Evolutionary conservation across 2,329 filamentous ascomycete genomes (phyloP).

Genomic region (Capronia coronata): DNA sequence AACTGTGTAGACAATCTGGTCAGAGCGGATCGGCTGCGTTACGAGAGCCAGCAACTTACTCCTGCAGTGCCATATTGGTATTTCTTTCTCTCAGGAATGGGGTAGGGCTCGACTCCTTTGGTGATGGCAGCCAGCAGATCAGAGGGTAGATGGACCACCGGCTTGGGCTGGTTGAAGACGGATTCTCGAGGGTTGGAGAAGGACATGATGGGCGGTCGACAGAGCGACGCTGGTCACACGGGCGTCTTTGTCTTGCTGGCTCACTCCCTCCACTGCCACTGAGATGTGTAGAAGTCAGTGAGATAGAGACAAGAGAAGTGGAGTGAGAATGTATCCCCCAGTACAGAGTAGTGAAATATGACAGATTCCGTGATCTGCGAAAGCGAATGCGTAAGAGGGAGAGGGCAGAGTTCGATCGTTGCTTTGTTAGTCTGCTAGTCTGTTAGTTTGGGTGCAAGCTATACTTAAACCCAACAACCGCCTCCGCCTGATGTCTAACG

Average conservation of each 20-base stretch:
- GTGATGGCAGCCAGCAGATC: conserved; percentile 41
- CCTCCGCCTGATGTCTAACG: too few species aligned
- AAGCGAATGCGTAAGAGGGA: neutral
- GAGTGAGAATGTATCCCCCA: neutral
- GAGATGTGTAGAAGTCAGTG: neutral
- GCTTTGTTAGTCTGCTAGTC: neutral
- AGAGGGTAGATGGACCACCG: conserved; percentile 25
- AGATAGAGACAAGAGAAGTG: neutral
- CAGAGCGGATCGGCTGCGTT: conserved; percentile 16
- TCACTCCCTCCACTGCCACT: neutral
- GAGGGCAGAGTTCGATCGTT: neutral
- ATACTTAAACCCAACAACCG: too few species aligned
- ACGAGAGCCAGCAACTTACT: conserved; percentile 40
- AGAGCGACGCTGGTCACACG: neutral
- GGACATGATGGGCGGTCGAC: conserved; percentile 12
- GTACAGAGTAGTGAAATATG: neutral
- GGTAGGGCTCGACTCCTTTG: conserved; percentile 44
- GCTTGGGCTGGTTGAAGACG: conserved; percentile 28
- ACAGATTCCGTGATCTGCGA: neutral
- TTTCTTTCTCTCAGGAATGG: conserved; percentile 44
- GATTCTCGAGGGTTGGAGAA: conserved; percentile 22
- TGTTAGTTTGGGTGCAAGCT: neutral
- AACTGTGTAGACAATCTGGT: conserved; percentile 43
- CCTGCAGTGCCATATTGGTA: conserved; percentile 58
- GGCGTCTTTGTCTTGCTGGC: neutral